These are phyloP conservation scores for Kokia cookei DNA, from an alignment of 441 rosid genomes.

Conservation along the genomic window DNA sequence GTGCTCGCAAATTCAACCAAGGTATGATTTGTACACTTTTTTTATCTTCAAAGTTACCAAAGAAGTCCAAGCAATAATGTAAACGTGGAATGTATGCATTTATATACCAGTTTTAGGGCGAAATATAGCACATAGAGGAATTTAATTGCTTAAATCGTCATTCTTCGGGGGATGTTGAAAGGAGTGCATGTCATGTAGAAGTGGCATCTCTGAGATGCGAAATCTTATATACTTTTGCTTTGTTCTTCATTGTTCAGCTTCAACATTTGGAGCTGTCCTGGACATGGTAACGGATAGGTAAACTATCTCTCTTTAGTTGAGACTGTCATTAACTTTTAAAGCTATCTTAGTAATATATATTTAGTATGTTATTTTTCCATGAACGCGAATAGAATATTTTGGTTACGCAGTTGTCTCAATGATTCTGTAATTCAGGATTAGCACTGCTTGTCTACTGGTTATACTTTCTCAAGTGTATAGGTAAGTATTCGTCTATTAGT, in stretches of 20 bases:
- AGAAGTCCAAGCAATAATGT: not conserved
- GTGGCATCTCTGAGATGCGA: not conserved
- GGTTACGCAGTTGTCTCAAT: not conserved
- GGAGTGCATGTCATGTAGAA: not conserved
- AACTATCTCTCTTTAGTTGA: slow-evolving; percentile 8
- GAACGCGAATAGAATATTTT: not conserved
- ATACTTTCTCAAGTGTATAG: slow-evolving; percentile 91
- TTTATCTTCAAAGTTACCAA: not conserved
- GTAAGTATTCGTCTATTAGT: slow-evolving; percentile 26
- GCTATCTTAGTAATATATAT: not conserved
- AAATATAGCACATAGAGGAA: not conserved
- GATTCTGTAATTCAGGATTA: slow-evolving; percentile 51
- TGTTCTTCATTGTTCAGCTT: slow-evolving; percentile 44
- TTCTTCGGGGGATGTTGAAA: not conserved
- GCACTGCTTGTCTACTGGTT: slow-evolving; percentile 93
- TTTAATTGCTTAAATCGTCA: not conserved
- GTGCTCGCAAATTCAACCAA: slow-evolving; percentile 94
- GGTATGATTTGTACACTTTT: slow-evolving; percentile 28
- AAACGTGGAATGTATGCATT: not conserved
- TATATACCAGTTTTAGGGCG: not conserved
- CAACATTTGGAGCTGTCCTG: slow-evolving; percentile 96
- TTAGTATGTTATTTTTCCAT: not conserved
- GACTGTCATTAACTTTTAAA: not conserved
- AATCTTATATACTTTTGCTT: slow-evolving; percentile 4
- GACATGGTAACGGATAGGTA: slow-evolving; percentile 99